These are phyloP conservation scores for Cystobasidium onofrii DNA, from an alignment of 768 basidiomycete species.

Conservation along the genomic window DNA sequence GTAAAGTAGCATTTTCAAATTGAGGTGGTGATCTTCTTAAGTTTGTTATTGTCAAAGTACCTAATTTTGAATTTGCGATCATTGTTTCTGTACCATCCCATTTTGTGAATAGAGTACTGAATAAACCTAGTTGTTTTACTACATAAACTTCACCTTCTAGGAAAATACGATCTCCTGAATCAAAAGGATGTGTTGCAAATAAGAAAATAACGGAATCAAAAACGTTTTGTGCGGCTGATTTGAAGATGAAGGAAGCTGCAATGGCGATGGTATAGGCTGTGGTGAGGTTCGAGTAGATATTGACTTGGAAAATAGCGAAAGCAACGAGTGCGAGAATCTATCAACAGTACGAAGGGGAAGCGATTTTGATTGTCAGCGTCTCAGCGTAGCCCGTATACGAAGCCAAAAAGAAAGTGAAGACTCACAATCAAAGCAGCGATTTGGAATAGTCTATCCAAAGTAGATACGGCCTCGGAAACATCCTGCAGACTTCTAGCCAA, in stretches of 20 bases:
- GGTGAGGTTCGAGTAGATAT: slow-evolving; percentile 59
- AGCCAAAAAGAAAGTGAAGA: background rate
- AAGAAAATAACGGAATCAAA: slow-evolving; percentile 76
- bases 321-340: slow-evolving; percentile 47
- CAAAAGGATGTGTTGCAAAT: slow-evolving; percentile 73
- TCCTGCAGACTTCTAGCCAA: slow-evolving; percentile 69
- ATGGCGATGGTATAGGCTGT: slow-evolving; percentile 66
- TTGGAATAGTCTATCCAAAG: slow-evolving; percentile 59
- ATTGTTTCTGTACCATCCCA: slow-evolving; percentile 63
- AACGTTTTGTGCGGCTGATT: slow-evolving; percentile 60
- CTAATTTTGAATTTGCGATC: slow-evolving; percentile 33
- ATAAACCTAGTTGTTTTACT: slow-evolving; percentile 72
- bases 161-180: slow-evolving; percentile 73
- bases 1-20: slow-evolving; percentile 49
- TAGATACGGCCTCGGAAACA: slow-evolving; percentile 59
- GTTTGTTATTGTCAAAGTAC: slow-evolving; percentile 4
- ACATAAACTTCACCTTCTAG: slow-evolving; percentile 65
- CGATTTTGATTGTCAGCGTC: no score
- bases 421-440: slow-evolving; percentile 58
- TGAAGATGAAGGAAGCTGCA: slow-evolving; percentile 73
- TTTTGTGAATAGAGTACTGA: slow-evolving; percentile 67
- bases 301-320: slow-evolving; percentile 62
- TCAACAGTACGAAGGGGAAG: background rate
- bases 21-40: background rate
- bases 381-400: background rate